Base-by-base conservation (phyloP, 106 monocot species). In the Platanthera guangdongensis region DNA sequence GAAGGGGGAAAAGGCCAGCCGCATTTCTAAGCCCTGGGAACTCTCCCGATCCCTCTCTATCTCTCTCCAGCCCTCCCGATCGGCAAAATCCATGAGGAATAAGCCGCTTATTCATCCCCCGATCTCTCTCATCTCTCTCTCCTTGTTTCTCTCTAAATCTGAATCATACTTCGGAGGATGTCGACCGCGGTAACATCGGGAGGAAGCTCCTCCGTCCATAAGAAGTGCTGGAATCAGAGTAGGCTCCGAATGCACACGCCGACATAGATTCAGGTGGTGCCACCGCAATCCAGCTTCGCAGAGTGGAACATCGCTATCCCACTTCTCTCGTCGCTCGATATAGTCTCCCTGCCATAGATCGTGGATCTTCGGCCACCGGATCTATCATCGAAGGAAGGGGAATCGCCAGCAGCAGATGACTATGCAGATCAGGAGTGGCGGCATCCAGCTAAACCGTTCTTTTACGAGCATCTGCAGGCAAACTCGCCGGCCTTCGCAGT, bases 221-320 rank as follows among this genome's bases (percentile, higher is more conserved):
- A 78, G 65, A 15, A 52, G 48, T 50, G 63, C 25, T 59, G 83
- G 13, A 77, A 78, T 80, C 74, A 54, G 71, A 83, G 83, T 78
- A 68, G 87, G 71, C 77, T 87, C 28, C 87, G 81, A 83, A 83
- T 78, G 87, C 87, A 81, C 77, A 83, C 87, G 30, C 87, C 87
- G 1, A 71, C 83, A 19, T 83, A 83, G 22, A 83, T 87, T 78
- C 53, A 81, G 81, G 83, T 87, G 13, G 71, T 47, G 45, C 76
- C 76, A 22, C 50, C 77, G n/a, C 1, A 76, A 11, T 55, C 63
- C 6, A 53, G n/a, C 28, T 78, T 81, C 2, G 68, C 78, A 9
- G 78, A 76, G 19, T 87, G 87, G 87, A 83, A 80, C 39, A 78
- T 68, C 51, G 83, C 83, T 16, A 87, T 87, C 48, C 87, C 87